Evolutionary conservation across 192 early-diverging fungal genomes (phyloP).

Genomic region (Funneliformis geosporum): DNA sequence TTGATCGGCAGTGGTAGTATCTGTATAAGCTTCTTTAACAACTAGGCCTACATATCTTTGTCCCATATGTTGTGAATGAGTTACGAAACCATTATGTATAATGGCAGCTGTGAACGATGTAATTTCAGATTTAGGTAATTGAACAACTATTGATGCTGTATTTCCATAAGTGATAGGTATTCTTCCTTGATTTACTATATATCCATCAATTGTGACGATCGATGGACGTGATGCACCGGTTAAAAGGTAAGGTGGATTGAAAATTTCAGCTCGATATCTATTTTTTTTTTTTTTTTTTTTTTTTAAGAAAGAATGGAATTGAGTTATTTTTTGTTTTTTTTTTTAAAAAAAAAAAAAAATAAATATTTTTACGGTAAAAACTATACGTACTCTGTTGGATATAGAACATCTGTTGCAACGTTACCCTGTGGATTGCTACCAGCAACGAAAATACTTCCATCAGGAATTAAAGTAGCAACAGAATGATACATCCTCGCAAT

Average conservation of each 20-base stretch:
- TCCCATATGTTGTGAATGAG: slow-evolving; percentile 58
- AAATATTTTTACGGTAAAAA: no score
- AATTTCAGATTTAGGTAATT: slow-evolving; percentile 9
- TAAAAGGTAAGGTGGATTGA: slow-evolving; percentile 58
- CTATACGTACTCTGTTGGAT: slow-evolving; percentile 1
- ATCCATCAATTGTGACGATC: slow-evolving; percentile 30
- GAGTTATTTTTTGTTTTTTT: no score
- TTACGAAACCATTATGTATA: slow-evolving; percentile 52
- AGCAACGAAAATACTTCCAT: slow-evolving; percentile 40
- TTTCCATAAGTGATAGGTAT: slow-evolving; percentile 38
- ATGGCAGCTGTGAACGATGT: slow-evolving; percentile 44
- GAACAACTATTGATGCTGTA: slow-evolving; percentile 30
- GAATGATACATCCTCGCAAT: slow-evolving; percentile 50
- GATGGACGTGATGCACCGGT: slow-evolving; percentile 42
- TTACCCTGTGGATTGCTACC: slow-evolving; percentile 42
- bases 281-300: slow-evolving; percentile 45
- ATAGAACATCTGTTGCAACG: background rate
- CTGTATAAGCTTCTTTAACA: background rate
- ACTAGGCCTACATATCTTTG: slow-evolving; percentile 41
- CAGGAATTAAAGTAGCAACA: slow-evolving; percentile 40
- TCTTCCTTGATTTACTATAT: background rate
- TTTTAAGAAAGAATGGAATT: slow-evolving; percentile 9
- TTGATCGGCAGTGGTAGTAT: background rate
- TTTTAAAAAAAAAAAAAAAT: background rate
- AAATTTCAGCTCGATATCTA: slow-evolving; percentile 57